Evolutionary conservation across 1,139 yeast species (phyloP), one percentile per base, ranked within the genome.

Genomic region (Nakaseomyces bracarensis): DNA sequence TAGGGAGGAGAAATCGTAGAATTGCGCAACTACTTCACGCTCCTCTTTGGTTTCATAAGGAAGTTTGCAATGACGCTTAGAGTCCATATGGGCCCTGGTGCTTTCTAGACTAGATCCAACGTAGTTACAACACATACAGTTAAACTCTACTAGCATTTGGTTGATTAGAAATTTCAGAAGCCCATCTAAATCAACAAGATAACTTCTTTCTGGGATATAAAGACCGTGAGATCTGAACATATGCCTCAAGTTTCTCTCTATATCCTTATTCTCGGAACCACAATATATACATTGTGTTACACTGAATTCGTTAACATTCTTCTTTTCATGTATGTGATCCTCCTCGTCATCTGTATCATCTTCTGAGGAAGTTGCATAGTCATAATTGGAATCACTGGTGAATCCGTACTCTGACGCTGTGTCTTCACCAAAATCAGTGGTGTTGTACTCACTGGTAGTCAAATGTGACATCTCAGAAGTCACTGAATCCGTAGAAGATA

Each of bases 41-140:
- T 91, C 95, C 45, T 82, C 82, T 47, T 79, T 83, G 0, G 77
- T 65, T 54, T 91, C 97, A 62, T 85, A 93, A 0, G 98, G 97
- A 44, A 91, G 74, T 60, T 77, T 75, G 68, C 89, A 82, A 61
- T 91, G 99, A 48, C 87, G 77, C 63, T 91, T 91, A 16, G 82
- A 73, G 6, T 71, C 58, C 86, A 89, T 82, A 61, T 91, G 99
- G 35, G 87, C 94, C 51, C 96, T 78, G 6, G 85, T 91, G 45
- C 95, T 85, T 57, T 85, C 95, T 28, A 89, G 61, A 43, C 79
- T 77, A 51, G 75, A 74, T 6, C 97, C 97, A 62, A 85, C 87
- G 61, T 81, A 93, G 39, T 70, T 70, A 63, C 99, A 91, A 40
- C 79, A 75, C 40, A 91, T 65, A 63, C 99, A 91, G 53, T 83